These are phyloP conservation scores for Cytospora piceae DNA, from an alignment of 2,329 filamentous ascomycete genomes.

Conservation along the genomic window DNA sequence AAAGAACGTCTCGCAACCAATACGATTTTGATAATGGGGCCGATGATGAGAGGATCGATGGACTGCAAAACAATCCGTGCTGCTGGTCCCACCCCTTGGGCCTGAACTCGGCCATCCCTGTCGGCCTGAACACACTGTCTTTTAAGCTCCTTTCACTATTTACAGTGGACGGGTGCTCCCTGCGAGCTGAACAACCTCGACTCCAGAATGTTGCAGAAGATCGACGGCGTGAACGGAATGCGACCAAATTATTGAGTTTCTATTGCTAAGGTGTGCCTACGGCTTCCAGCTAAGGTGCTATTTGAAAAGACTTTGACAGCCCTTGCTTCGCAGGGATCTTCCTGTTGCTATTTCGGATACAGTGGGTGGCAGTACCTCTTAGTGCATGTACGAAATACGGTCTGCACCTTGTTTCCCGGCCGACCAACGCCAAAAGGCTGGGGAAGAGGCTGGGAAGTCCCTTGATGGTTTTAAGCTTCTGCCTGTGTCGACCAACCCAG, in stretches of 20 bases:
- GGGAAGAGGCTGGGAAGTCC: conserved; percentile 19
- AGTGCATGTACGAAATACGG: conserved; percentile 12
- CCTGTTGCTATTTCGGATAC: conserved; percentile 1
- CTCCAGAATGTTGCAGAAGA: not conserved
- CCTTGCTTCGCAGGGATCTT: not conserved
- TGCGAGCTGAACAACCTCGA: not conserved
- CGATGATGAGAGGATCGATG: not conserved
- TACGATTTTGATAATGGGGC: not conserved
- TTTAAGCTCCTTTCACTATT: not conserved
- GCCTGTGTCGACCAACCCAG: conserved; percentile 8
- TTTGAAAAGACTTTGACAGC: not conserved
- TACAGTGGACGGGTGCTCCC: not conserved
- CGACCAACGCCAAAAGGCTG: conserved; percentile 18
- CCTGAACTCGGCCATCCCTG: not conserved
- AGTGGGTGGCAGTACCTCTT: not conserved
- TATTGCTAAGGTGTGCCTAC: not conserved
- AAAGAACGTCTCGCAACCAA: not conserved
- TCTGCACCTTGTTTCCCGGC: conserved; percentile 17
- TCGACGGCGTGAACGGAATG: not conserved
- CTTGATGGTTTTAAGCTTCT: conserved; percentile 2
- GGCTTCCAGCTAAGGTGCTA: not conserved
- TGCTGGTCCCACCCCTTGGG: not conserved
- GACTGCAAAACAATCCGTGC: not conserved
- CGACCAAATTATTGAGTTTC: not conserved
- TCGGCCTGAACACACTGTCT: not conserved